These are phyloP conservation scores for Asterionellopsis glacialis DNA, from an alignment of 108 stramenopile genomes.

Conservation along the genomic window DNA sequence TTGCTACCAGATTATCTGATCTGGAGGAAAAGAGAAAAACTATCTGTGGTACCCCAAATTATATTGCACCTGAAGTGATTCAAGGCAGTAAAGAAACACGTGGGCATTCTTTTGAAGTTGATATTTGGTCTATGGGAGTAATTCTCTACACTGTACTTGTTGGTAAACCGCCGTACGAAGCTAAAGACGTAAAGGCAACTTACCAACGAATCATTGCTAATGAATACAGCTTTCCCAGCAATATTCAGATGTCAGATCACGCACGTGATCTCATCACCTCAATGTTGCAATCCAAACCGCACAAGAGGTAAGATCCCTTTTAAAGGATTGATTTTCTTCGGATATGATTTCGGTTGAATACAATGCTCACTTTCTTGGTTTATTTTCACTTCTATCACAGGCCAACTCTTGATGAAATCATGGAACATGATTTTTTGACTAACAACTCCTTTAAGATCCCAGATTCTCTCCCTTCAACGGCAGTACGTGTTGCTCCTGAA, in stretches of 20 bases:
- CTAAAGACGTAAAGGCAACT: constrained; percentile 97
- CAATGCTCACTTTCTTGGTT: constrained; percentile 2
- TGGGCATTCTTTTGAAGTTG: constrained; percentile 95
- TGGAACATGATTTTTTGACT: constrained; percentile 80
- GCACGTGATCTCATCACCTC: constrained; percentile 83
- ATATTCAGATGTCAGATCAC: constrained; percentile 63
- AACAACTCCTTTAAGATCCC: constrained; percentile 42
- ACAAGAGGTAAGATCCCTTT: constrained; percentile 45
- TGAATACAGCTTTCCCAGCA: constrained; percentile 86
- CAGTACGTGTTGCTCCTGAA: constrained; percentile 48
- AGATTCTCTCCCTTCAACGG: constrained; percentile 48
- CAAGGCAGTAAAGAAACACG: constrained; percentile 79
- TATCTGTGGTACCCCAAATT: constrained; percentile 99
- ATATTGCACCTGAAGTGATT: constrained; percentile 99
- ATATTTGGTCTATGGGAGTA: constrained; percentile 97
- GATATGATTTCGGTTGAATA: background rate
- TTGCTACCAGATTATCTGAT: constrained; percentile 85
- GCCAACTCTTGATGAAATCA: constrained; percentile 71
- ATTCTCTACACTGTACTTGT: constrained; percentile 95
- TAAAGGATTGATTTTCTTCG: background rate
- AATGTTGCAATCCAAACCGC: constrained; percentile 89
- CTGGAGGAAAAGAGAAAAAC: constrained; percentile 90
- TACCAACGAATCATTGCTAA: constrained; percentile 95
- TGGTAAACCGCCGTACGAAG: constrained; percentile 97
- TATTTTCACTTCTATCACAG: constrained; percentile 20